Evolutionary conservation across 257 asterid genomes (phyloP).

Genomic region (Solanum lycopersicoides): DNA sequence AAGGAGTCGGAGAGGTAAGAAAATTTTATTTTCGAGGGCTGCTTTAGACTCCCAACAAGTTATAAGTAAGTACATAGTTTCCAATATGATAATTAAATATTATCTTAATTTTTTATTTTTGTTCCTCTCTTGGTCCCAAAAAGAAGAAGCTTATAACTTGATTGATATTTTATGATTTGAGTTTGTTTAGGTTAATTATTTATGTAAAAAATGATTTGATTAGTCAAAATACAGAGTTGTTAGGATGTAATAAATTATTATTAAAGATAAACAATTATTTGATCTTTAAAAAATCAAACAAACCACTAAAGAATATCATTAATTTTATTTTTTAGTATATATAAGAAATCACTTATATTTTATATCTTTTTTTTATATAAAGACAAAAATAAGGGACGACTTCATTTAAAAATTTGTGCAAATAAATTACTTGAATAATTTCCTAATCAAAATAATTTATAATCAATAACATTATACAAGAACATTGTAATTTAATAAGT

Average conservation of each 20-base stretch:
- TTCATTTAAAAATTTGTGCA: neutral
- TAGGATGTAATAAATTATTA: neutral
- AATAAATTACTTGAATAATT: neutral
- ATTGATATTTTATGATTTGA: neutral
- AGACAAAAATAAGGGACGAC: neutral
- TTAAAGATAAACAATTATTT: neutral
- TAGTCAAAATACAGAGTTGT: neutral
- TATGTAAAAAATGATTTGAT: neutral
- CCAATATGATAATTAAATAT: too few relatives aligned
- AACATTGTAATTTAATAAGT: neutral
- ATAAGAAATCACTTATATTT: too few relatives aligned
- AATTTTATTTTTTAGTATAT: too few relatives aligned
- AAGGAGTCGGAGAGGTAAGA: neutral
- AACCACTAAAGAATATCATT: too few relatives aligned
- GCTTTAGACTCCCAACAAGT: neutral
- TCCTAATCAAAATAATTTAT: too few relatives aligned
- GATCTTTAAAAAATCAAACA: too few relatives aligned
- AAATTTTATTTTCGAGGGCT: neutral
- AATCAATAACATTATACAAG: neutral
- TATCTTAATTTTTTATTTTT: too few relatives aligned
- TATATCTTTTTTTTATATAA: too few relatives aligned
- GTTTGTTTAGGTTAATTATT: too few relatives aligned
- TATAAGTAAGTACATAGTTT: too few relatives aligned
- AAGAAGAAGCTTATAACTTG: too few relatives aligned
- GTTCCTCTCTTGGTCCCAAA: fast-evolving